Percentiles rank a stretch among this genome's conserved stretches.
phyloP scores from a whole-genome alignment of 2,329 filamentous ascomycete genomes.

The Cladobotryum mycophilum region DNA sequence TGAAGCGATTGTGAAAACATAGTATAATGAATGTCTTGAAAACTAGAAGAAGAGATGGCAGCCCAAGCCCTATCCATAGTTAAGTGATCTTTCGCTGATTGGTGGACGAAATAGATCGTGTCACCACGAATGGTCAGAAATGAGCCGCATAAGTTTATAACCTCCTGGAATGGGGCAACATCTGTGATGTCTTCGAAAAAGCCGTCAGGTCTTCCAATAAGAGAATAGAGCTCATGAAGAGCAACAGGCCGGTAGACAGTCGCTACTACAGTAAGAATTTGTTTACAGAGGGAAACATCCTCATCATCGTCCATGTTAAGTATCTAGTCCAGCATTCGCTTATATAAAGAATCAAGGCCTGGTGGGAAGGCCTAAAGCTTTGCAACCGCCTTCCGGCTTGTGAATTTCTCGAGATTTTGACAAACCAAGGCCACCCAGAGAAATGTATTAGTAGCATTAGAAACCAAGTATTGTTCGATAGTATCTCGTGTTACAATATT shows the following conservation, averaged over 20 bases:
- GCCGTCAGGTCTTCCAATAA: too few species aligned
- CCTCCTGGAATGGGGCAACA: constrained; percentile 16
- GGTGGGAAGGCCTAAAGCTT: constrained; percentile 23
- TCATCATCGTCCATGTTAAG: constrained; percentile 16
- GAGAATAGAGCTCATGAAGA: constrained; percentile 31
- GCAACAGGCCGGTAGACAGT: constrained; percentile 30
- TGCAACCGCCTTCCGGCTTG: constrained; percentile 10
- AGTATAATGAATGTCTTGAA: background rate
- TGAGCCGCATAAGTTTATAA: constrained; percentile 31
- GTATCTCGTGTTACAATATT: too few species aligned
- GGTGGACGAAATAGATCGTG: constrained; percentile 32
- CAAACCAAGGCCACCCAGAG: too few species aligned
- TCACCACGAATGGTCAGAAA: constrained; percentile 30
- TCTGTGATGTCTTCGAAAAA: constrained; percentile 14
- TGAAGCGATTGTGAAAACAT: constrained; percentile 2
- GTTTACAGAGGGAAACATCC: constrained; percentile 23
- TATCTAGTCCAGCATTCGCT: constrained; percentile 31
- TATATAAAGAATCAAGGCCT: constrained; percentile 31
- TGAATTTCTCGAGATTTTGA: too few species aligned
- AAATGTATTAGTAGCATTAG: too few species aligned
- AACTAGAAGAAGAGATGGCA: constrained; percentile 24
- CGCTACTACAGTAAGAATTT: constrained; percentile 26
- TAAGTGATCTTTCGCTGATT: constrained; percentile 39
- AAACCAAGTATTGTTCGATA: too few species aligned
- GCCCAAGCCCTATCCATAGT: constrained; percentile 16